phyloP scores from a whole-genome alignment of 1,284 basidiomycete species.

The Cryptococcus sp. region DNA sequence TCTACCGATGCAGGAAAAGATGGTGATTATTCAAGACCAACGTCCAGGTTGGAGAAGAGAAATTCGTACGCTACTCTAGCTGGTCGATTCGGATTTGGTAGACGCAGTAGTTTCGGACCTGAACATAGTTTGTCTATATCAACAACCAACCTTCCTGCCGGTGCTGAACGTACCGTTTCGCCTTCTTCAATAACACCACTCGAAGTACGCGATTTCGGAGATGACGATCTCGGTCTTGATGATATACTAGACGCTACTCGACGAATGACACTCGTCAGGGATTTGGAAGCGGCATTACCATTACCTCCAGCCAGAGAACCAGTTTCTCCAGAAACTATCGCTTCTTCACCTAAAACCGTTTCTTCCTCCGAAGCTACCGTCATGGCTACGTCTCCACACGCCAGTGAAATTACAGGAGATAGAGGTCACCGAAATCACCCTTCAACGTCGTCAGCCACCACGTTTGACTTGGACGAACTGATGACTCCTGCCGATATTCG shows the following conservation, averaged over 20 bases:
- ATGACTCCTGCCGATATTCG: background rate
- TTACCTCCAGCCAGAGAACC: background rate
- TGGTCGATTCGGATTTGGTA: background rate
- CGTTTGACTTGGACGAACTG: background rate
- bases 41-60: background rate
- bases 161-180: background rate
- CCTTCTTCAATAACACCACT: background rate
- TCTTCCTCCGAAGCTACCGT: background rate
- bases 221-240: background rate
- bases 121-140: too few species aligned
- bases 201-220: background rate
- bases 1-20: background rate
- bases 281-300: background rate
- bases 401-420: background rate
- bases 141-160: too few species aligned
- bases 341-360: background rate
- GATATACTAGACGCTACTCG: background rate
- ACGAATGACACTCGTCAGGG: background rate
- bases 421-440: background rate
- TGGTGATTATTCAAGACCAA: background rate
- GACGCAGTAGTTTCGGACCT: background rate
- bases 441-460: background rate
- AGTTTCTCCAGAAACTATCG: background rate
- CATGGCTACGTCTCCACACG: background rate
- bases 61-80: background rate